phyloP scores from a whole-genome alignment of 805 yeast species.

The Clavispora fructus region DNA sequence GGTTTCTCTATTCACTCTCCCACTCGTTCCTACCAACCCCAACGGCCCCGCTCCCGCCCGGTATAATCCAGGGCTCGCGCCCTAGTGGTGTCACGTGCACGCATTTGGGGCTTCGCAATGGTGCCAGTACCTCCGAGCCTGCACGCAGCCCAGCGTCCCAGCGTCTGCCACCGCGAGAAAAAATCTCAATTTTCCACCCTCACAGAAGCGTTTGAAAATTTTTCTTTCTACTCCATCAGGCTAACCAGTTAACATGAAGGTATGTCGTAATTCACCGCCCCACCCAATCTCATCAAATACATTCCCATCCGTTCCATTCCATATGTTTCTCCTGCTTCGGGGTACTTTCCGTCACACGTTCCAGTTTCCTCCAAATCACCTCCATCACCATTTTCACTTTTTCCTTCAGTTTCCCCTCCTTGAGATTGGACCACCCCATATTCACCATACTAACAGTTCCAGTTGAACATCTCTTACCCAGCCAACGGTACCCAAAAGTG shows the following conservation, averaged over 20 bases:
- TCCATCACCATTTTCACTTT: neutral
- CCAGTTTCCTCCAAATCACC: neutral
- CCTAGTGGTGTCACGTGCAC: conserved; percentile 11
- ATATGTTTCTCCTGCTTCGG: neutral
- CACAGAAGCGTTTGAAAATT: conserved; percentile 13
- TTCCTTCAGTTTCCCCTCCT: neutral
- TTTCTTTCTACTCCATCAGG: conserved; percentile 23
- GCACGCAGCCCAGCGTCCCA: neutral
- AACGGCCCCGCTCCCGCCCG: neutral
- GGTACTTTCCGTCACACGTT: neutral
- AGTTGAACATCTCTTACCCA: conserved; percentile 99
- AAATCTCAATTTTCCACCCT: conserved; percentile 8
- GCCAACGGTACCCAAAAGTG: conserved; percentile 99
- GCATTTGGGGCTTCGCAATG: neutral
- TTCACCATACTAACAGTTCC: conserved; percentile 11
- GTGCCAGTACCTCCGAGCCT: neutral
- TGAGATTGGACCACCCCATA: neutral
- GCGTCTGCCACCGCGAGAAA: conserved; percentile 8
- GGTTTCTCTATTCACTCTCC: too few species aligned
- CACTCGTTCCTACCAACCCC: neutral
- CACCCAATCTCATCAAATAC: neutral
- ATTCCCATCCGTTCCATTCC: neutral
- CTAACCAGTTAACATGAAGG: conserved; percentile 40
- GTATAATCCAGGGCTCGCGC: conserved; percentile 10
- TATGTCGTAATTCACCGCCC: conserved; percentile 21